Conservation (phyloP, 441 rosid species). For the Bocquillonia castaneifolia region DNA sequence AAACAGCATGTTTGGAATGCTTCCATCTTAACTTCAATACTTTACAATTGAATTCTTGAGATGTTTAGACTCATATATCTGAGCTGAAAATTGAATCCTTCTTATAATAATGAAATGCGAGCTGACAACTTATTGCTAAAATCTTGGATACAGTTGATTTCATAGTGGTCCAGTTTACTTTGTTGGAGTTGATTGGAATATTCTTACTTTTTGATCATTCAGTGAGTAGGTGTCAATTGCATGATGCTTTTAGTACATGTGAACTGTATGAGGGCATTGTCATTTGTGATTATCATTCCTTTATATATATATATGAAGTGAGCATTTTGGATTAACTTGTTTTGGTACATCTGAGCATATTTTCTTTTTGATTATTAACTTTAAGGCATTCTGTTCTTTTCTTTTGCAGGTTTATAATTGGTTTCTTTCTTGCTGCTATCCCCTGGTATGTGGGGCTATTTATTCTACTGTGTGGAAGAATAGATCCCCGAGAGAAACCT, state of each 20-base stretch:
- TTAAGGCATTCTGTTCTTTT: constrained; percentile 3
- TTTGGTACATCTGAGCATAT: not conserved
- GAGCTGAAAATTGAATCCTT: not conserved
- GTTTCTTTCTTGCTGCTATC: constrained; percentile 73
- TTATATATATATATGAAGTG: not conserved
- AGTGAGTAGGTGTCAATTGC: not conserved
- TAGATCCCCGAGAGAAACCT: constrained; percentile 74
- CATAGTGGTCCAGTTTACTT: not conserved
- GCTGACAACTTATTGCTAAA: not conserved
- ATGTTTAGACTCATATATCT: not conserved
- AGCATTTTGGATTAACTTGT: not conserved
- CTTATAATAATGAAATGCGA: no score
- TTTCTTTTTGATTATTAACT: constrained; percentile 8
- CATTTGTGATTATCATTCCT: not conserved
- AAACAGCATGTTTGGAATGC: not conserved
- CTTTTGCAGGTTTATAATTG: constrained; percentile 71
- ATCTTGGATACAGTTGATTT: not conserved
- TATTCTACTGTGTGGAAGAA: constrained; percentile 50
- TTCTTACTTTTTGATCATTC: not conserved
- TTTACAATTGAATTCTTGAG: not conserved
- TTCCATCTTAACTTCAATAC: not conserved
- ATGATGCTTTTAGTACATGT: not conserved
- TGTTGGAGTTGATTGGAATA: not conserved
- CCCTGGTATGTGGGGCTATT: constrained; percentile 89
- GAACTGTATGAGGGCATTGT: not conserved